Base-by-base conservation (phyloP, 257 asterid species). In the Prunella vulgaris region DNA sequence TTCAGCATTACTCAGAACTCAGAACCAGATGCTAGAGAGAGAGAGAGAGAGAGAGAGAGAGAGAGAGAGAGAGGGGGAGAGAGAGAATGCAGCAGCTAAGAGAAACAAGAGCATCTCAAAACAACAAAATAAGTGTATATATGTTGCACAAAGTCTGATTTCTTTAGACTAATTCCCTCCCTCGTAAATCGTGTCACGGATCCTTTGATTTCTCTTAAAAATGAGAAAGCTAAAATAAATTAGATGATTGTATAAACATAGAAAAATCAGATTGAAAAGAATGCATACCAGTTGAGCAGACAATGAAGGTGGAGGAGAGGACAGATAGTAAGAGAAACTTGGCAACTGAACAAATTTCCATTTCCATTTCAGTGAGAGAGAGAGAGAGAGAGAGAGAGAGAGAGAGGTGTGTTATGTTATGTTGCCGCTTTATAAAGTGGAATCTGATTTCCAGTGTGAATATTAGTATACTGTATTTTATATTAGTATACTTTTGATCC, bases 211-310 rank as follows among this genome's bases (percentile, higher is more conserved):
- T 37, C 3, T 37, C 10, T 2, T 37, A 9, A 37, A 37, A 37
- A 37, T 10, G 46, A 10, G 46, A 5, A 13, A 38, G 46, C 24
- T 49, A 18, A 44, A 44, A 44, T 14, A 42, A n/a, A 14, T 2
- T 5, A 17, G 22, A 17, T 15, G 10, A n/a, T n/a, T 9, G 24
- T 48, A 48, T 7, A 48, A 17, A 5, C 1, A 49, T 5, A 18
- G 1, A 51, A 27, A 32, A 49, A 59, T 54, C 51, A 42, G 51
- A 40, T 40, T 40, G 15, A 40, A 5, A 40, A 40, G 48, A 42
- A 44, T 9, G 60, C 86, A 76, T 68, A 89, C 98, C 95, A 58
- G 84, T 49, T 74, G 82, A 82, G 68, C 74, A 78, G 74, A 60
- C 60, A 68, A 84, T 37, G 69, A 77, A 79, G 44, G 73, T 62